Percentiles rank a stretch among this genome's conserved stretches.
Evolutionary conservation across 2,329 filamentous ascomycete genomes (phyloP).

Genomic region (Sporothrix inflata): DNA sequence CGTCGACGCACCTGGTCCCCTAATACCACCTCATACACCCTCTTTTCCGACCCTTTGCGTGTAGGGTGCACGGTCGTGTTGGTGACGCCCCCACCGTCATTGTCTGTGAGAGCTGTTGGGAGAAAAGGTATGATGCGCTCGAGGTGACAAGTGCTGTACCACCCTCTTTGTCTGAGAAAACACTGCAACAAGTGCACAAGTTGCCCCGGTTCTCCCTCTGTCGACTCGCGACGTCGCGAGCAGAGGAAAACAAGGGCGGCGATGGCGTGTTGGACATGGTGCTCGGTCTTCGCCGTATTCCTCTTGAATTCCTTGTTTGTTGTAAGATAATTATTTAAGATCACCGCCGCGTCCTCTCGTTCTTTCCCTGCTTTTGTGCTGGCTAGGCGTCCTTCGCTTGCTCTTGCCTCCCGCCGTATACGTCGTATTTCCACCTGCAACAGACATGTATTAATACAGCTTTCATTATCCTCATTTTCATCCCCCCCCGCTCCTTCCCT

Average conservation of each 20-base stretch:
- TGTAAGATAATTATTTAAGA: constrained; percentile 10
- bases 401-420: constrained; percentile 11
- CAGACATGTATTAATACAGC: background rate
- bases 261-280: background rate
- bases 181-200: background rate
- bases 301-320: background rate
- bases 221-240: background rate
- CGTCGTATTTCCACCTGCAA: constrained; percentile 12
- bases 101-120: background rate
- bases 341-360: background rate
- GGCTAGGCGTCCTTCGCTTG: constrained; percentile 3
- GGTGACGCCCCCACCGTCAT: background rate
- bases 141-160: background rate
- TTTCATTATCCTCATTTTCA: background rate
- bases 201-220: background rate
- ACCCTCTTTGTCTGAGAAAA: background rate
- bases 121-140: background rate
- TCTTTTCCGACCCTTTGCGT: background rate
- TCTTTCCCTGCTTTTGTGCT: background rate
- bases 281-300: background rate
- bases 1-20: constrained; percentile 4
- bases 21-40: background rate
- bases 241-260: background rate
- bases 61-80: background rate
- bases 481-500: background rate